Conservation (phyloP, 176 grass and related monocot species). For the Melocanna baccifera region DNA sequence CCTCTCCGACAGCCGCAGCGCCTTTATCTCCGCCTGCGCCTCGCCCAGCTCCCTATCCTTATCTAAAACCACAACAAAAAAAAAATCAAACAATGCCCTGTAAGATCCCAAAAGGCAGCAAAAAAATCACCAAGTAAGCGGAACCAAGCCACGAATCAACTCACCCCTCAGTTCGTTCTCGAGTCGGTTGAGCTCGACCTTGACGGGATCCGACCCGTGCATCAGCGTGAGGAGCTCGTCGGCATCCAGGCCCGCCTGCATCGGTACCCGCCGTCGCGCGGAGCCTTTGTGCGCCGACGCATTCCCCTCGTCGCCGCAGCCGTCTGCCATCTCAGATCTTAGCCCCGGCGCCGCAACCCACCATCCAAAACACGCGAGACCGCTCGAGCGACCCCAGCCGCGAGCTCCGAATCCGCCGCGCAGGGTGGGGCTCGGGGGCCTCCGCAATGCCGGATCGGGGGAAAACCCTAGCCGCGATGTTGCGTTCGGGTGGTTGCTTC, state of each 20-base stretch:
- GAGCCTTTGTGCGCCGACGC: slow-evolving; percentile 48
- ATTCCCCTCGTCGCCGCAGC: slow-evolving; percentile 49
- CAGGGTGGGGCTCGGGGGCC: not conserved
- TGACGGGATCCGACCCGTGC: slow-evolving; percentile 98
- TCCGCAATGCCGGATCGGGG: slow-evolving; percentile 29
- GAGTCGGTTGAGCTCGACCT: slow-evolving; percentile 90
- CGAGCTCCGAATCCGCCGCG: not conserved
- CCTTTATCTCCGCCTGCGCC: slow-evolving; percentile 82
- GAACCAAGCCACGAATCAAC: slow-evolving; percentile 32
- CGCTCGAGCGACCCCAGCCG: not conserved
- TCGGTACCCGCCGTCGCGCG: slow-evolving; percentile 46
- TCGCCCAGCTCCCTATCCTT: slow-evolving; percentile 91
- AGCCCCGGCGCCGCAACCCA: slow-evolving; percentile 27
- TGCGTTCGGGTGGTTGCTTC: slow-evolving; percentile 11
- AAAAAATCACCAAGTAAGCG: not conserved
- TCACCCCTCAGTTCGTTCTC: slow-evolving; percentile 98
- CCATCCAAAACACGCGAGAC: slow-evolving; percentile 25
- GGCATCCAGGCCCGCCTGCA: slow-evolving; percentile 57
- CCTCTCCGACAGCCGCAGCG: slow-evolving; percentile 81
- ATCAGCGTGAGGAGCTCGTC: slow-evolving; percentile 86
- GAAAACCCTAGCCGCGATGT: slow-evolving; percentile 37
- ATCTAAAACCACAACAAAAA: slow-evolving; percentile 38
- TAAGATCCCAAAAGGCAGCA: not conserved
- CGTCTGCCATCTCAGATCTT: slow-evolving; percentile 96
- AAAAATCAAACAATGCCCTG: not conserved